Evolutionary conservation across 768 basidiomycete genomes (phyloP), one percentile per base, ranked within the genome.

Genomic region (Rhizopogon vulgaris): DNA sequence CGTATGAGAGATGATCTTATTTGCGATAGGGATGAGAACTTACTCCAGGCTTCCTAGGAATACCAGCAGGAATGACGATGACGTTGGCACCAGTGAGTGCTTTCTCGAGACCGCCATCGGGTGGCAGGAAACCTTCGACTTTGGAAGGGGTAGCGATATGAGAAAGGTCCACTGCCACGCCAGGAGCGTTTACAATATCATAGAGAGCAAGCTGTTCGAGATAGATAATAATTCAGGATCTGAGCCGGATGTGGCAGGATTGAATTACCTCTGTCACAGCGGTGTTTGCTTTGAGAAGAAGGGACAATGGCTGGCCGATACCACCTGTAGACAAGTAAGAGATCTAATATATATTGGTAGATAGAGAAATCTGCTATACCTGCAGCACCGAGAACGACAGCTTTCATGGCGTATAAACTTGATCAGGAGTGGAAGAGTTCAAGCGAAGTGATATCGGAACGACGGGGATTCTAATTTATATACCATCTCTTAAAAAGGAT

Each of bases 111-210:
- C 91, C 91, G 54, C 88, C 87, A 61, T 94, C 77, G 36, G 85
- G 76, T 54, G 85, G 78, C 15, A 92, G 78, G 67, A 77, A 87
- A n/a, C 93, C 94, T 54, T 79, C 75, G 27, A 93, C 85, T 69
- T 87, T 87, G 39, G 92, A 84, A 10, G 87, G 83, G 36, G 94
- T 94, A 48, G 89, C 78, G 71, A 98, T 94, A 69, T 97, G 95
- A 52, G 89, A 87, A 53, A 97, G 77, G 75, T 99, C 95, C 53
- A 85, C 90, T 34, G 94, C 93, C 57, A 99, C 95, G 65, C 95
- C 95, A 14, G 92, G 92, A n/a, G 94, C 88, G 70, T 92, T 90
- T 63, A 94, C 92, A 71, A 97, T 94, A 91, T 98, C 95, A 68
- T 78, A 97, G 54, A 97, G 83, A 48, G 82, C 75, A 47, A 98